These are phyloP conservation scores for Actinomucor elegans DNA, from an alignment of 371 early-diverging fungal species.

Conservation along the genomic window DNA sequence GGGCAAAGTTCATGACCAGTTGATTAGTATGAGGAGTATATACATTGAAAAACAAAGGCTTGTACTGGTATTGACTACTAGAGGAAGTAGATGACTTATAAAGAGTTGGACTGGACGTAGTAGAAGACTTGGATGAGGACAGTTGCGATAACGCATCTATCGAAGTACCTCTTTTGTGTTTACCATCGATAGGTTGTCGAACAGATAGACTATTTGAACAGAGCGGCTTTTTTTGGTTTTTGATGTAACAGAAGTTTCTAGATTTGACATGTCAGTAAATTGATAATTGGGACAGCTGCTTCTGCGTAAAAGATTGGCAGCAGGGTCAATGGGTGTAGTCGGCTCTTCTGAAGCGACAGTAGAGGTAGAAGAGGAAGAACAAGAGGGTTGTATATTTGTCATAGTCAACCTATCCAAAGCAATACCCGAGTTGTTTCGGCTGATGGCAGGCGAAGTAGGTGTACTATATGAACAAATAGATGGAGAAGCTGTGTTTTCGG, in stretches of 20 bases:
- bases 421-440: background rate
- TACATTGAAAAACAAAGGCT: background rate
- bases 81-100: background rate
- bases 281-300: constrained; percentile 1
- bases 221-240: no score
- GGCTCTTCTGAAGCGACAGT: background rate
- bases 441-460: constrained; percentile 4
- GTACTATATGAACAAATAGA: background rate
- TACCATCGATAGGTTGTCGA: no score
- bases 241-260: no score
- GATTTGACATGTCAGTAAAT: no score
- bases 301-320: background rate
- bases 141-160: background rate
- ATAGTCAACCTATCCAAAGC: background rate
- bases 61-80: background rate
- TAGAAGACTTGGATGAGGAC: constrained; percentile 1
- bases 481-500: background rate
- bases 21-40: constrained; percentile 10
- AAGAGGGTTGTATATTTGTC: background rate
- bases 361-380: background rate
- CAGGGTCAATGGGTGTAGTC: no score
- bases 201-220: no score
- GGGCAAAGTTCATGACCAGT: constrained; percentile 7
- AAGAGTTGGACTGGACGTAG: background rate
- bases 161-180: constrained; percentile 1